A percentile compares a stretch with the other conserved stretches of the same genome.
phyloP scores from a whole-genome alignment of 129 eudicot species.

The Saposhnikovia divaricata region DNA sequence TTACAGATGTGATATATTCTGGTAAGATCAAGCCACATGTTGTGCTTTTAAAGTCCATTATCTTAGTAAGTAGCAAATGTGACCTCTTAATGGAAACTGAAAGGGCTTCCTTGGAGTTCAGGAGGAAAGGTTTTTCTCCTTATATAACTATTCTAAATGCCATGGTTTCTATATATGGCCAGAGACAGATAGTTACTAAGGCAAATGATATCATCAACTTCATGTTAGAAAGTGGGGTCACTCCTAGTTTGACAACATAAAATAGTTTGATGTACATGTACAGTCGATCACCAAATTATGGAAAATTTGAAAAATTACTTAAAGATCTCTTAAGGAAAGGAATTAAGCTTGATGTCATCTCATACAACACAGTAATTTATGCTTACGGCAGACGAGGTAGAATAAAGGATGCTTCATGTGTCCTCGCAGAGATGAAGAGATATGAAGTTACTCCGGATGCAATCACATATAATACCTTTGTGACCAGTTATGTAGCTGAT shows the following conservation, averaged over 20 bases:
- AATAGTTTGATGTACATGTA: constrained; percentile 85
- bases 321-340: constrained; percentile 49
- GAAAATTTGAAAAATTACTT: constrained; percentile 61
- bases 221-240: constrained; percentile 56
- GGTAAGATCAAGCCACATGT: constrained; percentile 47
- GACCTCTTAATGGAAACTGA: constrained; percentile 66
- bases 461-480: constrained; percentile 67
- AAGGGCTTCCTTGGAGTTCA: constrained; percentile 58
- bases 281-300: constrained; percentile 54
- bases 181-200: constrained; percentile 60
- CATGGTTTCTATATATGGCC: constrained; percentile 79
- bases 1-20: constrained; percentile 59
- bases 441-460: constrained; percentile 56
- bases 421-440: constrained; percentile 51
- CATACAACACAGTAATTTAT: constrained; percentile 76
- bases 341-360: constrained; percentile 64
- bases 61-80: constrained; percentile 70
- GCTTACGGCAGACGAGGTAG: constrained; percentile 70
- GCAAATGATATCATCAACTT: constrained; percentile 53
- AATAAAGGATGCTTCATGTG: constrained; percentile 72
- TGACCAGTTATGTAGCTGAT: constrained; percentile 68
- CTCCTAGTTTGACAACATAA: constrained; percentile 79
- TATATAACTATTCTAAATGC: constrained; percentile 61
- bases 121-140: constrained; percentile 42
- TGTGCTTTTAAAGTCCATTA: constrained; percentile 60